phyloP scores from a whole-genome alignment of 2,329 filamentous ascomycete genomes.

The Pseudogymnoascus sp. region DNA sequence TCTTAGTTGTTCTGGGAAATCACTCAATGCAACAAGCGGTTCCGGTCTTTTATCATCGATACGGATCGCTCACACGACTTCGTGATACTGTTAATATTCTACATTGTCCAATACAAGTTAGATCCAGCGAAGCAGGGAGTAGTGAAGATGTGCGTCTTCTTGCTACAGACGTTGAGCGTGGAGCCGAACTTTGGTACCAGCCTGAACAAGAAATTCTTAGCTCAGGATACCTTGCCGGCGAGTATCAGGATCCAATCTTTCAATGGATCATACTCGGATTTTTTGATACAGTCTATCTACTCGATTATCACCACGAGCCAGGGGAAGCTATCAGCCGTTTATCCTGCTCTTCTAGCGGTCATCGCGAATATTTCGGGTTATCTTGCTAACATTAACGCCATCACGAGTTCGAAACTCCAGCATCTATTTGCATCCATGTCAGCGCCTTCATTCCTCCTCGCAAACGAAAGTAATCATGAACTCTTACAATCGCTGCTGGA shows the following conservation, averaged over 20 bases:
- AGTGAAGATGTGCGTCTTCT: conserved; percentile 94
- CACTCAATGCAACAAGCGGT: conserved; percentile 94
- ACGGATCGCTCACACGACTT: conserved; percentile 92
- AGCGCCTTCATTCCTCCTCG: conserved; percentile 80
- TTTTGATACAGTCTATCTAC: conserved; percentile 90
- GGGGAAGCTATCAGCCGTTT: conserved; percentile 81
- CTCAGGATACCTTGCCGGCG: conserved; percentile 75
- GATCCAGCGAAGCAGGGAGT: conserved; percentile 85
- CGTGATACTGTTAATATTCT: conserved; percentile 80
- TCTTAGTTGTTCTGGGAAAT: conserved; percentile 77
- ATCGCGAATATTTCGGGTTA: conserved; percentile 90
- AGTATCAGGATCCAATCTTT: conserved; percentile 79
- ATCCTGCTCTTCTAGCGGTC: conserved; percentile 82
- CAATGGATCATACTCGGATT: conserved; percentile 85
- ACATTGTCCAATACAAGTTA: conserved; percentile 79
- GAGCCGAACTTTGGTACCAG: conserved; percentile 85
- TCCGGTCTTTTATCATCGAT: conserved; percentile 93
- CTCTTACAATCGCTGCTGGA: conserved; percentile 76
- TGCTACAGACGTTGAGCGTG: conserved; percentile 88
- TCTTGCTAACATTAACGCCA: conserved; percentile 64
- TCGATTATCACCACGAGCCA: conserved; percentile 85
- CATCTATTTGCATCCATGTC: conserved; percentile 91
- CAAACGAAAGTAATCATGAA: conserved; percentile 82
- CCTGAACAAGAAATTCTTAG: conserved; percentile 80
- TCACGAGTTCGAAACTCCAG: conserved; percentile 71